Conservation (phyloP, 2,329 filamentous ascomycete species). For the Trichophyton equinum region DNA sequence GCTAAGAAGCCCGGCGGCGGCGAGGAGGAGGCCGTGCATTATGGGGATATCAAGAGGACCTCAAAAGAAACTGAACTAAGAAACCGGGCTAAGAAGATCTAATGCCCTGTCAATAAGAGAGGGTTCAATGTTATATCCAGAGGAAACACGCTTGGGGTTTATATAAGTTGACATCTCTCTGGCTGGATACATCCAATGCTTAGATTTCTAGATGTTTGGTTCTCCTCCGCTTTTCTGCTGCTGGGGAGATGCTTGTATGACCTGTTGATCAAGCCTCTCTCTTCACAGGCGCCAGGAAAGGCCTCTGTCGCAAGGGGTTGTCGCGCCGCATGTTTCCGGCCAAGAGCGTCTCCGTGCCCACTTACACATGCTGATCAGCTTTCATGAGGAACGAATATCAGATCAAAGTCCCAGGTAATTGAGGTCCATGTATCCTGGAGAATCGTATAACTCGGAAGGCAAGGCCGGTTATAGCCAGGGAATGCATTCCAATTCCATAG, state of each 20-base stretch:
- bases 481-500: neutral
- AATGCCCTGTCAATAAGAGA: neutral
- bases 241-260: neutral
- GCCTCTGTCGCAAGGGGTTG: neutral
- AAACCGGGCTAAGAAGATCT: neutral
- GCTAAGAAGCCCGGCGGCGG: conserved; percentile 11
- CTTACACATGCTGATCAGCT: neutral
- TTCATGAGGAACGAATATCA: neutral
- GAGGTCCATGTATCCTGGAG: conserved; percentile 51
- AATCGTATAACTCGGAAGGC: neutral
- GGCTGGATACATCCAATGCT: neutral
- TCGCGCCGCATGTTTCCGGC: conserved; percentile 2
- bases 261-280: neutral
- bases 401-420: conserved; percentile 43
- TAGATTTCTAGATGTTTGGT: neutral
- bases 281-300: neutral
- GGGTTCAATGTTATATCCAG: neutral
- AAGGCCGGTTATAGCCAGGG: neutral
- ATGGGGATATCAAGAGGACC: neutral
- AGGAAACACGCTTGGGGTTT: neutral
- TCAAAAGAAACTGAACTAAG: neutral
- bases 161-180: neutral
- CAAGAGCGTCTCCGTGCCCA: neutral
- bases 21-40: conserved; percentile 12
- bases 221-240: neutral